Base-by-base conservation (phyloP, 306 rosid species). In the Oemleria cerasiformis region DNA sequence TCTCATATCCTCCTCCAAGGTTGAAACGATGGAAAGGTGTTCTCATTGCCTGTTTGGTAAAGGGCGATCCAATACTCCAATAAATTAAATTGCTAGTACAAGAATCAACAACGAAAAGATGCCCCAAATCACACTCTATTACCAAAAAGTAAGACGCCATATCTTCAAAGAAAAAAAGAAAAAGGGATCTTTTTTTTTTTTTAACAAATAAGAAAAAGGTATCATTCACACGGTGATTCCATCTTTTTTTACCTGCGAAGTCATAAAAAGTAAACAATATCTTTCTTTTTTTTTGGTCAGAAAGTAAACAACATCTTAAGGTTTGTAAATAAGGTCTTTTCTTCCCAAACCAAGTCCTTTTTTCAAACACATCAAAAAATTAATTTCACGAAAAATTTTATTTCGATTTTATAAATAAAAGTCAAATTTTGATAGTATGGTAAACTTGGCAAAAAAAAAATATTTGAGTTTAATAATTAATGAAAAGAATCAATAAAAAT, bases 11-110 rank as follows among this genome's bases (percentile, higher is more conserved):
- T 71, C 55, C 67, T 49, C 67, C 48, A 34, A 48, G 79, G 76
- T 74, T 80, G 90, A 80, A 91, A 75, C 75, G 74, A 81, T 70
- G 68, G 11, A 77, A 77, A 83, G 53, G 73, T 41, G 81, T 73
- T 78, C 77, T 79, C 70, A 80, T 84, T 72, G 36, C 77, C 71
- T 79, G 86, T 84, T 84, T 84, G 83, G 81, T 84, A 79, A 92
- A 88, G 87, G 78, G 83, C 80, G 79, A 77, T 85, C 86, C 78
- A 84, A 77, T 80, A 71, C 59, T 78, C 86, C 83, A 20, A 75
- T 71, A 63, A 48, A 74, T 80, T 48, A 8, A n/a, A 73, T 81
- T 77, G 85, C 49, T 7, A 30, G 88, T 83, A 64, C 85, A 85
- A 76, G n/a, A 48, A 69, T 64, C 66, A 59, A 66, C 83, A 74